These are phyloP conservation scores for Eutrema japonicum DNA, from an alignment of 345 rosid species.

Conservation along the genomic window DNA sequence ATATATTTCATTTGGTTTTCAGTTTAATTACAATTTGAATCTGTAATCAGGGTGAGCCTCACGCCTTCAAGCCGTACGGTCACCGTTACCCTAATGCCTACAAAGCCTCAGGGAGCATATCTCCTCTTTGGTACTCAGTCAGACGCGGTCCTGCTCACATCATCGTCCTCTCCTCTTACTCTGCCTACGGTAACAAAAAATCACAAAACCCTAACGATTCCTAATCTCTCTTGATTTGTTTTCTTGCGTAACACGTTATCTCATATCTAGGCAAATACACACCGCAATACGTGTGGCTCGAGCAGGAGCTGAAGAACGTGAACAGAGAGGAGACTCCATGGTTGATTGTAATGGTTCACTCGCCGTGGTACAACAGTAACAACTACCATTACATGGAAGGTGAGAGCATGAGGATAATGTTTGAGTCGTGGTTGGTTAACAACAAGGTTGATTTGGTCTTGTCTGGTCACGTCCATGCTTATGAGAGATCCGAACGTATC, in stretches of 20 bases:
- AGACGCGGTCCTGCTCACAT: conserved; percentile 53
- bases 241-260: conserved; percentile 7
- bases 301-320: conserved; percentile 46
- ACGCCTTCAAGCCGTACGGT: conserved; percentile 47
- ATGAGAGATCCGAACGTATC: conserved; percentile 58
- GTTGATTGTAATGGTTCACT: conserved; percentile 43
- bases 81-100: conserved; percentile 47
- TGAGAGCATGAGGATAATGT: conserved; percentile 55
- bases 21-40: neutral
- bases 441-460: conserved; percentile 55
- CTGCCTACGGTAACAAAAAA: conserved; percentile 50
- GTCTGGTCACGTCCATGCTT: conserved; percentile 57
- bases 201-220: neutral
- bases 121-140: conserved; percentile 62
- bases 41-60: conserved; percentile 41
- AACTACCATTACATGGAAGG: conserved; percentile 58
- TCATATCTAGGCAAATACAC: conserved; percentile 44
- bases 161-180: conserved; percentile 55
- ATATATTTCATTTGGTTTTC: neutral
- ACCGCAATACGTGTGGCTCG: conserved; percentile 46
- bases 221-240: neutral
- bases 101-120: conserved; percentile 47
- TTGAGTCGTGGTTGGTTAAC: conserved; percentile 51
- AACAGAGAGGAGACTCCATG: conserved; percentile 48
- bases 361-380: conserved; percentile 48